Evolutionary conservation across 2,329 filamentous ascomycete genomes (phyloP), one percentile per base, ranked within the genome.

Genomic region (Colletotrichum lentis): DNA sequence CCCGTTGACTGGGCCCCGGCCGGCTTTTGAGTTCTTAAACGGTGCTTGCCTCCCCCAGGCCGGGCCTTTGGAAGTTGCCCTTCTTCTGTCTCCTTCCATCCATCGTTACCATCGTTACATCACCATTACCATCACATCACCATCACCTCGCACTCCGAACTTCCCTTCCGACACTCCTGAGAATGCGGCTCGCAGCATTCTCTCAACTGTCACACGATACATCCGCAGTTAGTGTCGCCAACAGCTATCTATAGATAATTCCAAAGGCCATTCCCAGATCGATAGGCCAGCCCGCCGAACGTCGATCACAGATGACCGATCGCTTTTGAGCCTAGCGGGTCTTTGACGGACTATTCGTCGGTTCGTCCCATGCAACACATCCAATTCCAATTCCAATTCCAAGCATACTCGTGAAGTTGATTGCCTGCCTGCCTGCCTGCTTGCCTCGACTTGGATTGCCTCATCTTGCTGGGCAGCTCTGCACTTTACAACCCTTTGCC

Each of bases 401-500:
- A 31, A 56, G 22, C 20, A 27, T n/a, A 3, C 27, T 16, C 8
- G 22, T 31, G 8, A 31, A 31, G 22, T 12, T 12, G 14, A 56
- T 56, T 41, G 14, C 41, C 58, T 16, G 39, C 41, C 27, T 20
- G 18, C 46, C 62, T 41, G 14, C 41, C 58, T 16, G 39, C 41
- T 39, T 20, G 18, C 46, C 62, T 44, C 22, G 58, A 22, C 43
- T 35, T 39, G n/a, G 46, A 37, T 46, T 43, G 47, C 43, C 39
- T 49, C 53, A 57, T 37, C 35, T 44, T 18, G 5, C 46, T 12
- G 3, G 22, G 52, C 41, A 46, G 47, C 59, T 53, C 59, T 58
- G 64, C 53, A 39, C 53, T 52, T 37, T 35, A 46, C 53, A 35
- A 41, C 59, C n/a, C 53, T 37, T 37, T 16, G 52, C 64, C 44